These are phyloP conservation scores for Aspergillus sergii DNA, from an alignment of 2,329 filamentous ascomycete genomes.

Conservation along the genomic window DNA sequence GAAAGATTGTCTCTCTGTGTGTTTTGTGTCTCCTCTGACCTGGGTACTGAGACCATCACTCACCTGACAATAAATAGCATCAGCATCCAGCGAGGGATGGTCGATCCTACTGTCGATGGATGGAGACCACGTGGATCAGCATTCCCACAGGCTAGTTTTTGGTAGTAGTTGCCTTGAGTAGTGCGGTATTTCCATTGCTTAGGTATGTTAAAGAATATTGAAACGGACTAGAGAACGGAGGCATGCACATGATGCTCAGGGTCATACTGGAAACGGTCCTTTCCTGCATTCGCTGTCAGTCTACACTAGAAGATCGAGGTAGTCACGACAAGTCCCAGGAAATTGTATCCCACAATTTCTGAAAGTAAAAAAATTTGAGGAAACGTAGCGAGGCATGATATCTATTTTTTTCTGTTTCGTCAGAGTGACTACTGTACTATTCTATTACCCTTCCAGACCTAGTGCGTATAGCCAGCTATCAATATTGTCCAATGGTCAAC, in stretches of 20 bases:
- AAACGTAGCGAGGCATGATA: neutral
- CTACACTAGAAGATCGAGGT: neutral
- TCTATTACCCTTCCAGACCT: neutral
- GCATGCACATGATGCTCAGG: neutral
- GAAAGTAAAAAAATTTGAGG: no score
- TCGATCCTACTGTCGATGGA: neutral
- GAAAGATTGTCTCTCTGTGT: neutral
- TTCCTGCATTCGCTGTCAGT: neutral
- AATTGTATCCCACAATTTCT: neutral
- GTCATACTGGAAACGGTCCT: no score
- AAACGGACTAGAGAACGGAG: neutral
- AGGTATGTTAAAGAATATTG: neutral
- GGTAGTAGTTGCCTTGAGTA: neutral
- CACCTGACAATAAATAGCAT: neutral
- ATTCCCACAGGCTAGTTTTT: neutral
- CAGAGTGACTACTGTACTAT: neutral
- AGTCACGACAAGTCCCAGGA: neutral
- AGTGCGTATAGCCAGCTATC: neutral
- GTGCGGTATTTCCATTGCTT: neutral
- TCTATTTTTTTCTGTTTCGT: neutral
- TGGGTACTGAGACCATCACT: neutral
- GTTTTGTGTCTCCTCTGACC: neutral
- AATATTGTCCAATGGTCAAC: neutral
- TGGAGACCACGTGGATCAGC: neutral
- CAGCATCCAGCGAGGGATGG: slow-evolving; percentile 1